Evolutionary conservation across 768 basidiomycete species (phyloP).

Genomic region (Rhodotorula toruloides): DNA sequence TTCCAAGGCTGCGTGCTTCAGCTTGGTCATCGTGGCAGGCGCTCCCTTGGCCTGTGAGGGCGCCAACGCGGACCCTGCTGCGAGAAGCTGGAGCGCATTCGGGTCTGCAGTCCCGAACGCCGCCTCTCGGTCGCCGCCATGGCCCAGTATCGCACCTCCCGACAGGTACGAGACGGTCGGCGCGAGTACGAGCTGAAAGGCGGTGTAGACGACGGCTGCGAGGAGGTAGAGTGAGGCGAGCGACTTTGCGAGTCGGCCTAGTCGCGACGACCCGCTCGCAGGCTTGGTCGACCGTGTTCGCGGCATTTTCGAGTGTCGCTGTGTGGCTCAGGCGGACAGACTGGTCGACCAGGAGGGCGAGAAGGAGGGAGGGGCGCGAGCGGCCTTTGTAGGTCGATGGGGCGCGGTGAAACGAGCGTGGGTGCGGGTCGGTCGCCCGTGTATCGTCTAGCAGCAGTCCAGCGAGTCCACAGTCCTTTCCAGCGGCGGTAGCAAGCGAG

Average conservation of each 20-base stretch:
- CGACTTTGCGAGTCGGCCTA: slow-evolving; percentile 25
- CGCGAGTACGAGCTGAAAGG: slow-evolving; percentile 29
- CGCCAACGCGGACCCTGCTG: too few relatives aligned
- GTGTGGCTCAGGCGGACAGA: background rate
- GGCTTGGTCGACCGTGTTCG: background rate
- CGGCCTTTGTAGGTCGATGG: background rate
- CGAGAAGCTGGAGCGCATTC: too few relatives aligned
- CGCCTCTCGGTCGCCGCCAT: background rate
- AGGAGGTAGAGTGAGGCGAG: slow-evolving; percentile 35
- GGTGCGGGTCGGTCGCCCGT: background rate
- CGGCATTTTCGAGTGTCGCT: background rate
- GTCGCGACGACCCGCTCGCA: background rate
- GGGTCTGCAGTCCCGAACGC: background rate
- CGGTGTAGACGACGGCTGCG: slow-evolving; percentile 38
- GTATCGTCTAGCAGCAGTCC: background rate
- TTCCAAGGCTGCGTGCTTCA: slow-evolving; percentile 33
- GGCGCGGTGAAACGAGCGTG: background rate
- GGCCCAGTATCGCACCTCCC: background rate
- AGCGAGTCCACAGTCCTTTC: background rate
- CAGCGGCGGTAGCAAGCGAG: background rate
- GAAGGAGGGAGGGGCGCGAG: background rate
- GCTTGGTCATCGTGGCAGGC: slow-evolving; percentile 6
- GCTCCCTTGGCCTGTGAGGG: background rate
- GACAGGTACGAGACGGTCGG: slow-evolving; percentile 28
- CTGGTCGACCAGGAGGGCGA: background rate